These are phyloP conservation scores for Saksenaea oblongispora DNA, from an alignment of 371 early-diverging fungal species.

Conservation along the genomic window DNA sequence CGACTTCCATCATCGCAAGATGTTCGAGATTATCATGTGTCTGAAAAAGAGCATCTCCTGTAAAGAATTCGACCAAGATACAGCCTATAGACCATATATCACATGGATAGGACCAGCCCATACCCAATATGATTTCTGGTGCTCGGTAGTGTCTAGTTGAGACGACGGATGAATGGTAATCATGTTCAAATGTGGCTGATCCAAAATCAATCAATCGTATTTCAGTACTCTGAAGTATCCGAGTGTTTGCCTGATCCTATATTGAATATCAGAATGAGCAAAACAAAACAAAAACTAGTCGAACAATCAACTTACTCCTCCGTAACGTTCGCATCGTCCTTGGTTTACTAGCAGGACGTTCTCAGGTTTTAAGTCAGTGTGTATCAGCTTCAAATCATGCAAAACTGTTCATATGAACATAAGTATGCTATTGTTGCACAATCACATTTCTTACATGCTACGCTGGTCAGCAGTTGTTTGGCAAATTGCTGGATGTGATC, in stretches of 20 bases:
- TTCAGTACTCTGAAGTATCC: constrained; percentile 66
- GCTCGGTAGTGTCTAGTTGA: constrained; percentile 97
- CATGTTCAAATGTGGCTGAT: constrained; percentile 89
- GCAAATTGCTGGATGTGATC: constrained; percentile 87
- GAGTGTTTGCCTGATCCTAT: constrained; percentile 37
- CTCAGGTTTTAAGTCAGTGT: constrained; percentile 28
- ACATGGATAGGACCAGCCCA: constrained; percentile 95
- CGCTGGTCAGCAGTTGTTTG: constrained; percentile 72
- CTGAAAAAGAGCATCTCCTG: constrained; percentile 94
- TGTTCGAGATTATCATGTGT: constrained; percentile 88
- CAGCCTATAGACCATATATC: constrained; percentile 98
- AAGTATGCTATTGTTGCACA: background rate
- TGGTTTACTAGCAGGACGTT: constrained; percentile 17
- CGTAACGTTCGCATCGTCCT: constrained; percentile 1
- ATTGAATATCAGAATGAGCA: background rate
- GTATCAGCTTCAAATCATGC: constrained; percentile 81
- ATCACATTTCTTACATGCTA: constrained; percentile 62
- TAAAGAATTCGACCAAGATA: constrained; percentile 93
- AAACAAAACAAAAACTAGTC: background rate
- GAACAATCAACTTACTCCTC: background rate
- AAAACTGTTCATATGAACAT: constrained; percentile 52
- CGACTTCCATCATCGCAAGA: constrained; percentile 74
- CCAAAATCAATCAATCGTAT: constrained; percentile 95
- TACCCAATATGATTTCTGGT: constrained; percentile 91
- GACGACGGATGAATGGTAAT: constrained; percentile 89